Evolutionary conservation across 2,329 filamentous ascomycete genomes (phyloP).

Genomic region (Aspergillus hiratsukae): DNA sequence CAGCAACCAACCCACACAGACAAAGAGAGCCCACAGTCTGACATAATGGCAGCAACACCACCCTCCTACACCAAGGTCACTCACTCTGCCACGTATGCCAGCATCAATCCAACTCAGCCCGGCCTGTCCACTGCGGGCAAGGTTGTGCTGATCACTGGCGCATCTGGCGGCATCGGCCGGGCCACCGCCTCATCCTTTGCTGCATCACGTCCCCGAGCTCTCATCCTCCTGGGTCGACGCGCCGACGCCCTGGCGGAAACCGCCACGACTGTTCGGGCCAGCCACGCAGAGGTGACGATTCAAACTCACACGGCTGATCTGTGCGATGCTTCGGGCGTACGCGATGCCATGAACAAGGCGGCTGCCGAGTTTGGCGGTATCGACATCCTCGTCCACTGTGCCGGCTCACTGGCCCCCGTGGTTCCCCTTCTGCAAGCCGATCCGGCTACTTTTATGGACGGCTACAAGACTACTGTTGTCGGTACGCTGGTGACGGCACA

Average conservation of each 20-base stretch:
- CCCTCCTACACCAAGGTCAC: neutral
- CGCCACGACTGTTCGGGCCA: neutral
- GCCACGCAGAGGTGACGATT: conserved; percentile 1
- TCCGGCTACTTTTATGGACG: conserved; percentile 6
- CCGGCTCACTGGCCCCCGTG: conserved; percentile 8
- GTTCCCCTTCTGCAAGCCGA: conserved; percentile 6
- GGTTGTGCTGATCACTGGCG: conserved; percentile 12
- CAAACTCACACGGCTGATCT: conserved; percentile 3
- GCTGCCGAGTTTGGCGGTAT: conserved; percentile 9
- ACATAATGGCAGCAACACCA: neutral
- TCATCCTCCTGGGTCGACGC: conserved; percentile 14
- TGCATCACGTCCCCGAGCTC: conserved; percentile 5
- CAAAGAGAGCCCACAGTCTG: neutral
- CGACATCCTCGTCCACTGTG: conserved; percentile 9
- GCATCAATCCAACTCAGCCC: conserved; percentile 10
- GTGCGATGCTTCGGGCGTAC: conserved; percentile 1
- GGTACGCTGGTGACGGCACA: conserved; percentile 7
- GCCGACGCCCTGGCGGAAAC: conserved; percentile 2
- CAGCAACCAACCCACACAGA: neutral
- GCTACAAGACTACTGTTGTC: conserved; percentile 4
- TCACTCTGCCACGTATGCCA: conserved; percentile 10
- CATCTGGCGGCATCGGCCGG: conserved; percentile 11
- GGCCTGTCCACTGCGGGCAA: conserved; percentile 10
- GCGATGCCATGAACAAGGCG: conserved; percentile 1
- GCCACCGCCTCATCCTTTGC: conserved; percentile 13